Evolutionary conservation across 2,329 filamentous ascomycete species (phyloP).

Genomic region (Thelonectria discophora): DNA sequence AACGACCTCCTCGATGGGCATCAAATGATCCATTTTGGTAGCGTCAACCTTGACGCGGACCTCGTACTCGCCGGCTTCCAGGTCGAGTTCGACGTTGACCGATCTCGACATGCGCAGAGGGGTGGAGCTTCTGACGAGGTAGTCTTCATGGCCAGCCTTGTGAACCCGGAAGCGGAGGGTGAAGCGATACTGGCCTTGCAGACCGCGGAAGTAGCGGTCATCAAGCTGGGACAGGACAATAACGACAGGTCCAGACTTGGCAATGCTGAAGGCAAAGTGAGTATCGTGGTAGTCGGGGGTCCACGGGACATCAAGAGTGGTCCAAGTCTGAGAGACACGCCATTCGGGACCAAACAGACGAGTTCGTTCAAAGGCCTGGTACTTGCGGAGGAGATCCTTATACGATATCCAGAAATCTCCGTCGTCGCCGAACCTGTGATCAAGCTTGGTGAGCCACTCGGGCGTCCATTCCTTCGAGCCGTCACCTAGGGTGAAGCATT

Average conservation of each 20-base stretch:
- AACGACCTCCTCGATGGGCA: slow-evolving; percentile 72
- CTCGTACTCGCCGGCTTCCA: slow-evolving; percentile 78
- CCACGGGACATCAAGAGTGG: slow-evolving; percentile 65
- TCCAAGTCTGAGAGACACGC: slow-evolving; percentile 58
- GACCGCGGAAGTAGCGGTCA: slow-evolving; percentile 64
- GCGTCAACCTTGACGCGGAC: slow-evolving; percentile 80
- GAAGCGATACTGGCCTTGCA: slow-evolving; percentile 66
- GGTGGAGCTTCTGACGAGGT: slow-evolving; percentile 63
- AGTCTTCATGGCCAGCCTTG: slow-evolving; percentile 58
- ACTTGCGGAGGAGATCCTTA: slow-evolving; percentile 66
- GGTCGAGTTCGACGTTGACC: slow-evolving; percentile 78
- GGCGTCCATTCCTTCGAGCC: slow-evolving; percentile 87
- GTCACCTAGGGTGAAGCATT: slow-evolving; percentile 57
- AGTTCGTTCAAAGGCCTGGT: slow-evolving; percentile 66
- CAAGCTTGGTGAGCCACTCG: slow-evolving; percentile 77
- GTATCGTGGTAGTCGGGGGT: slow-evolving; percentile 62
- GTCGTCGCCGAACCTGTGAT: slow-evolving; percentile 80
- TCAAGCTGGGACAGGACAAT: slow-evolving; percentile 67
- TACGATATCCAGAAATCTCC: slow-evolving; percentile 72
- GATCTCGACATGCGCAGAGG: slow-evolving; percentile 73
- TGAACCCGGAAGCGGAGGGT: slow-evolving; percentile 64
- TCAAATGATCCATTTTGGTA: slow-evolving; percentile 60
- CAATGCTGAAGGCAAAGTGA: slow-evolving; percentile 61
- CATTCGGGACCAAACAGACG: slow-evolving; percentile 66
- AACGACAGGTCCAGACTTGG: slow-evolving; percentile 60